Evolutionary conservation across 1,139 yeast genomes (phyloP).

Genomic region (Blastobotrys petasosporus): DNA sequence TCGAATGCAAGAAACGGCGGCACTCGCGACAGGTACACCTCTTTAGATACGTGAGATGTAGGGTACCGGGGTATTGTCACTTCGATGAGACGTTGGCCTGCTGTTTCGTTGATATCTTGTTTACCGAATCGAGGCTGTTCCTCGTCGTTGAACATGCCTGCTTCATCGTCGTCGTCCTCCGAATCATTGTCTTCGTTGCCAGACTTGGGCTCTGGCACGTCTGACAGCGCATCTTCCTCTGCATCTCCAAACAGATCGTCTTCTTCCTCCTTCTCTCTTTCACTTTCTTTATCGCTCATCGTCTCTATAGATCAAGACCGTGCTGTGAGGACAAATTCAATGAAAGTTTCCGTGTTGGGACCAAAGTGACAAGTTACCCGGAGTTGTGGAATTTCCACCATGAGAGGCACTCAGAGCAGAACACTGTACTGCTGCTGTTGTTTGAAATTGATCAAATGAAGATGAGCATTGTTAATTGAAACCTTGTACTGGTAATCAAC

Average conservation of each 20-base stretch:
- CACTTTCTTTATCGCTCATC: neutral
- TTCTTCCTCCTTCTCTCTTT: slow-evolving; percentile 2
- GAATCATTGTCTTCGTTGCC: slow-evolving; percentile 4
- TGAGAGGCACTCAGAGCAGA: too few relatives aligned
- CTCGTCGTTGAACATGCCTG: slow-evolving; percentile 19
- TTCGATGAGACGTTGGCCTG: slow-evolving; percentile 33
- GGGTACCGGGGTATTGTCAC: slow-evolving; percentile 74
- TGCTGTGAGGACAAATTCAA: neutral
- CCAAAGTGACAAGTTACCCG: neutral
- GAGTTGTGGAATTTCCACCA: too few relatives aligned
- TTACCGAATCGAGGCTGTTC: neutral
- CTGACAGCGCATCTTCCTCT: neutral
- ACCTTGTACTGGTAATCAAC: too few relatives aligned
- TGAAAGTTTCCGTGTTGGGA: too few relatives aligned
- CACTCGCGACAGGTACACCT: slow-evolving; percentile 51
- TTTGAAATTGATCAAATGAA: too few relatives aligned
- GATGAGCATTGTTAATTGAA: too few relatives aligned
- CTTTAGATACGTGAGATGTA: slow-evolving; percentile 40
- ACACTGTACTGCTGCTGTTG: too few relatives aligned
- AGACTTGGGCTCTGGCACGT: slow-evolving; percentile 3
- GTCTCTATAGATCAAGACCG: neutral
- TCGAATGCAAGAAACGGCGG: slow-evolving; percentile 82
- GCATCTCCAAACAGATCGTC: slow-evolving; percentile 11
- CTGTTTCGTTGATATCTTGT: slow-evolving; percentile 15
- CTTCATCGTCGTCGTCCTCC: slow-evolving; percentile 17